Evolutionary conservation across 108 stramenopile genomes (phyloP), one percentile per base, ranked within the genome.

Genomic region (Conticribra weissflogii): DNA sequence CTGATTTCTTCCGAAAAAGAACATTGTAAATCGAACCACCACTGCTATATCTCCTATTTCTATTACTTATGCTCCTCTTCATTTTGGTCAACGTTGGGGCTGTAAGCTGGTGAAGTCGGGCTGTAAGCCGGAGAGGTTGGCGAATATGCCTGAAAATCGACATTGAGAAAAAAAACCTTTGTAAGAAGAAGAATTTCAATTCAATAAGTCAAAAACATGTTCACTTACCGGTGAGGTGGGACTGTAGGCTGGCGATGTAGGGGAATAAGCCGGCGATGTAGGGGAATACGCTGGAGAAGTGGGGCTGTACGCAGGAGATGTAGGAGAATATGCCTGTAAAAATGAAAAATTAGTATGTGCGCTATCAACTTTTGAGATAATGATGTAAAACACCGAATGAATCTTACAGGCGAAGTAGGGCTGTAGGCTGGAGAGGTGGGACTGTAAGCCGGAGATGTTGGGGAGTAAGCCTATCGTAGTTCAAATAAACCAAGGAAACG

Each of bases 361-460:
- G 18, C 16, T 18, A 8, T n/a, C 16, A n/a, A 9, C 18, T 18
- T n/a, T n/a, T 9, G 12, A 12, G 16, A 23, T 22, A 12, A 18
- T 9, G 8, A n/a, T 33, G 32, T 27, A 16, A 59, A 18, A 21
- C 30, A 15, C 27, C 31, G 33, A 16, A 19, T 33, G 18, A 27
- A 64, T 22, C 64, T 65, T 21, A 76, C 81, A 8, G 93, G 92
- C 30, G 63, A 78, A 0, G 91, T 92, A 7, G 92, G 94, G 2
- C 75, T 81, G 64, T 96, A 95, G 2, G 82, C 87, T 58, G 97
- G 97, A 58, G 76, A 80, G 2, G 92, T 92, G 3, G 96, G 96
- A 8, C 78, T 80, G 76, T 96, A 97, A 19, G 87, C 90, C 2
- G 97, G 98, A 48, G 78, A 81, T 19, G 93, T 95, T 2, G 95